A percentile compares a stretch with the other conserved stretches of the same genome.
These are phyloP conservation scores for Exobasidium cylindrosporum DNA, from an alignment of 1,284 basidiomycete genomes.

Conservation along the genomic window DNA sequence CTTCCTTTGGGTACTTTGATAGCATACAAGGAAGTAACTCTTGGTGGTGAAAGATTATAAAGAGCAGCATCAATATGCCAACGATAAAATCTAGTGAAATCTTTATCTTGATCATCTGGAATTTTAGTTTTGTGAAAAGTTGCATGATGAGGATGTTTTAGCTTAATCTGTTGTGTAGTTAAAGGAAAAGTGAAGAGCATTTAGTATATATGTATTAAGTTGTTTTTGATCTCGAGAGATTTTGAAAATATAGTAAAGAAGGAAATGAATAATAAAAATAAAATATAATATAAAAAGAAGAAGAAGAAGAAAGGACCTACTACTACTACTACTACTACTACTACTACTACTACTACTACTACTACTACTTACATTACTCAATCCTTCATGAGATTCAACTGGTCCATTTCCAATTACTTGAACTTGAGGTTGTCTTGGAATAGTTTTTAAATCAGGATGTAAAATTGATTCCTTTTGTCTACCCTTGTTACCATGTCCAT, in stretches of 20 bases:
- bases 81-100: slow-evolving; percentile 79
- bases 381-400: slow-evolving; percentile 24
- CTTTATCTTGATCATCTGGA: slow-evolving; percentile 75
- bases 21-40: slow-evolving; percentile 82
- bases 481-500: slow-evolving; percentile 39
- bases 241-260: no score
- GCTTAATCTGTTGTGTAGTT: slow-evolving; percentile 28
- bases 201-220: no score
- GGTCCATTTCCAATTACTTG: slow-evolving; percentile 55
- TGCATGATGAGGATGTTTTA: slow-evolving; percentile 76
- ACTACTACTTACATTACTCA: slow-evolving; percentile 15
- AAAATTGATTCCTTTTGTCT: slow-evolving; percentile 42
- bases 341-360: no score
- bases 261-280: no score
- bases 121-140: slow-evolving; percentile 85
- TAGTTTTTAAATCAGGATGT: slow-evolving; percentile 55
- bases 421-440: slow-evolving; percentile 51
- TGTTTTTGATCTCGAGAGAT: no score
- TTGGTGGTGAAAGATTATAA: slow-evolving; percentile 73
- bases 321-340: no score
- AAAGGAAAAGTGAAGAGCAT: no score
- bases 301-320: no score
- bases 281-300: no score
- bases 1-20: slow-evolving; percentile 70
- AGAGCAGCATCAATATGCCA: slow-evolving; percentile 86